A percentile compares a stretch with the other conserved stretches of the same genome.
Evolutionary conservation across 805 yeast species (phyloP).

Genomic region (Ogataea nonfermentans): DNA sequence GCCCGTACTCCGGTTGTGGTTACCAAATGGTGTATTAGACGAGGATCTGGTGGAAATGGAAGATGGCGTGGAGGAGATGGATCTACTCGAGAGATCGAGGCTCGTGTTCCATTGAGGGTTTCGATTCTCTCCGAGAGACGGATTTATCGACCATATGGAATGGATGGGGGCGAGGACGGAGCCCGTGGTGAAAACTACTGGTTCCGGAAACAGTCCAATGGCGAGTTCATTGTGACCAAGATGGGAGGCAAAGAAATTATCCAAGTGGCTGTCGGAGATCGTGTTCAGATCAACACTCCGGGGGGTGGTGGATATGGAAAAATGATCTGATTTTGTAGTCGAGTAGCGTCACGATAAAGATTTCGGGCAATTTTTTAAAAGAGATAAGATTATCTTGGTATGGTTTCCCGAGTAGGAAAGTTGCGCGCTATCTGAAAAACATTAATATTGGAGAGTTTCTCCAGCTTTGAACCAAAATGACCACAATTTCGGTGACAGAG

Average conservation of each 20-base stretch:
- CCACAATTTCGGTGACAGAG: no score
- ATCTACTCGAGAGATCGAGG: conserved; percentile 44
- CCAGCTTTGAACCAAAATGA: no score
- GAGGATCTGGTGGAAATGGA: conserved; percentile 50
- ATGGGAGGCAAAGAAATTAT: conserved; percentile 31
- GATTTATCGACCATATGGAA: conserved; percentile 44
- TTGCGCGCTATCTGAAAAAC: no score
- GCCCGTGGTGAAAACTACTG: conserved; percentile 36
- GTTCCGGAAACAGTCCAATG: conserved; percentile 23
- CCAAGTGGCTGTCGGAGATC: conserved; percentile 31
- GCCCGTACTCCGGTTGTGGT: conserved; percentile 50
- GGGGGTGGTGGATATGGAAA: conserved; percentile 39
- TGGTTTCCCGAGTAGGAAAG: no score
- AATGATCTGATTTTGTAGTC: neutral
- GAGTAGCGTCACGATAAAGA: neutral
- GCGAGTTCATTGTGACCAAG: conserved; percentile 24
- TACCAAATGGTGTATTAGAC: conserved; percentile 42
- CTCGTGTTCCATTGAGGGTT: conserved; percentile 33
- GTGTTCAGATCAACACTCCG: conserved; percentile 33
- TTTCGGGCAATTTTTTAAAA: neutral
- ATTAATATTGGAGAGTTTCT: no score
- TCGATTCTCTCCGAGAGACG: conserved; percentile 45
- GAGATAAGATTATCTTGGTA: no score
- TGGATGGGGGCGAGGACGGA: conserved; percentile 44
- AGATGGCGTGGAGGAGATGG: conserved; percentile 49